Evolutionary conservation across 768 basidiomycete genomes (phyloP).

Genomic region (Amanita brunnescens): DNA sequence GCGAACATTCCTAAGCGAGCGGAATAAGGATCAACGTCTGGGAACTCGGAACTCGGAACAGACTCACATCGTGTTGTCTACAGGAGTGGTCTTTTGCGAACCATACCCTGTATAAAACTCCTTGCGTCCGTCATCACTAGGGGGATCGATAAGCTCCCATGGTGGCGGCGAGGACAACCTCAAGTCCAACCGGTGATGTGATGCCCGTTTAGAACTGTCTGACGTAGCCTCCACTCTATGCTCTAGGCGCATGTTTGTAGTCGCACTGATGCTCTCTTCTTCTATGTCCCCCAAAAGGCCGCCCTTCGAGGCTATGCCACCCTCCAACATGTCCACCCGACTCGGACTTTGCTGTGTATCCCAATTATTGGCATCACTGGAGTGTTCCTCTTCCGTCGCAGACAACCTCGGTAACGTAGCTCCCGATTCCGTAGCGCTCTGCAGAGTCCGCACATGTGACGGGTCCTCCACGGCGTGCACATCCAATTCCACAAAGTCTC

Average conservation of each 20-base stretch:
- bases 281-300: conserved; percentile 13
- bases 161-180: conserved; percentile 50
- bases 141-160: conserved; percentile 55
- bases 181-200: conserved; percentile 42
- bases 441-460: background rate
- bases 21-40: conserved; percentile 4
- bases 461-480: background rate
- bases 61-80: conserved; percentile 37
- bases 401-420: background rate
- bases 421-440: background rate
- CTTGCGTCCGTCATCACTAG: conserved; percentile 30
- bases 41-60: background rate
- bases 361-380: conserved; percentile 3
- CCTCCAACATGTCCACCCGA: conserved; percentile 6
- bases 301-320: conserved; percentile 8
- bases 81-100: conserved; percentile 33
- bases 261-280: conserved; percentile 18
- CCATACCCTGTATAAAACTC: conserved; percentile 34
- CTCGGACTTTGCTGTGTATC: conserved; percentile 6
- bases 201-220: conserved; percentile 23
- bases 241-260: conserved; percentile 19
- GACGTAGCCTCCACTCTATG: conserved; percentile 19
- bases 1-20: conserved; percentile 24
- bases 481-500: background rate
- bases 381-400: background rate